Base-by-base conservation (phyloP, 129 eudicot genomes). In the Centrapalus pauciflorus region DNA sequence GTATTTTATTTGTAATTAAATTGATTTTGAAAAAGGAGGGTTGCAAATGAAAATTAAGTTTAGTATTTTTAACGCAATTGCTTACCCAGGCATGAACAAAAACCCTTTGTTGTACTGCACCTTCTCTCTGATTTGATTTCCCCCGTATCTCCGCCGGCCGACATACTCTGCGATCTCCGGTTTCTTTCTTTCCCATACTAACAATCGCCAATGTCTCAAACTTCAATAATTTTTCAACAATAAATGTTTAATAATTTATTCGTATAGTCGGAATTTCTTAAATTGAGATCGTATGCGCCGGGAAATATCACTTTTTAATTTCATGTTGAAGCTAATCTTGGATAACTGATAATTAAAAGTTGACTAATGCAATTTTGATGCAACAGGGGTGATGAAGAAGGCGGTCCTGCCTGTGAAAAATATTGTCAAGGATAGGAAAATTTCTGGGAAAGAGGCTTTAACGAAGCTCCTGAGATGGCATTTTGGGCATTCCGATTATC, bases 381-480 rank as follows among this genome's bases (percentile, higher is more conserved):
- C 5, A 17, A 43, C 67, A 70, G 75, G 32, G 29, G 46, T 48
- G 19, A 91, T 91, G 98, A 88, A 89, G 79, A 91, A 87, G 69
- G 82, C 89, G 19, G 66, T 83, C 32, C 83, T 91, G 54, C 98
- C 98, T 8, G 76, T 81, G 57, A 80, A 85, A 83, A 84, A 24
- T 55, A 67, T 82, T 0, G 81, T 74, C 67, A 50, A 69, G 20
- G 84, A 63, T 64, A 91, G 80, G 82, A 26, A 81, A 28, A 59
- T 54, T 21, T 70, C 80, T 25, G 88, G 84, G n/a, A 89, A 86
- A 89, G 96, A 88, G 66, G 90, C 80, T 43, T 75, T 93, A 64
- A 95, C 87, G 38, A 93, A 93, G 85, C 88, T 93, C 20, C 64
- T 93, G 78, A 79, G 96, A 78, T 93, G 98, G 98, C 96, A 93